Evolutionary conservation across 2,329 filamentous ascomycete genomes (phyloP), one percentile per base, ranked within the genome.

Genomic region (Metarhizium brunneum): DNA sequence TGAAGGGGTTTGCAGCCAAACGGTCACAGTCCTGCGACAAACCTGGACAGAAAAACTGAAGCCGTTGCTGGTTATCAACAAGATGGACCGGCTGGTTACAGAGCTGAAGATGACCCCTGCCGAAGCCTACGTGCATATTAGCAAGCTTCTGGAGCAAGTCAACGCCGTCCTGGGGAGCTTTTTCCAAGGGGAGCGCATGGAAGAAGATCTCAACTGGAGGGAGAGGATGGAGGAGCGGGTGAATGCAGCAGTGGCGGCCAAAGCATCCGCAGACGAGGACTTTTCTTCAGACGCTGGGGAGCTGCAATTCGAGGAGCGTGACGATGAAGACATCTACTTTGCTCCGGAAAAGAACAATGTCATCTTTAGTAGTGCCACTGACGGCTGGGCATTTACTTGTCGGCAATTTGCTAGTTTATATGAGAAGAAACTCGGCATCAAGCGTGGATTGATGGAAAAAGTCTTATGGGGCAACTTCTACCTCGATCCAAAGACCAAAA

Each of bases 311-410:
- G 86, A 96, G 69, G 94, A 97, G 68, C 85, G 85, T 63, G 92
- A 96, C 65, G 94, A 99, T 65, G 92, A 97, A 69, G 92, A 96
- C 69, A 85, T 99, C 30, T 99, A 99, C 70, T 99, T 99, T 72
- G 90, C 94, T 0, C 94, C 94, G 0, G 94, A 99, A 68, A 95
- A 92, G 72, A 96, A 96, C 71, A 99, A 99, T 66, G 94, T 99
- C 69, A 97, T 99, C 60, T 99, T 99, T 70, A 91, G 90, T 75
- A 97, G 92, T 68, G 94, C 94, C 57, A 87, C 96, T 56, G 94
- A 99, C 67, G 94, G 94, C n/a, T 99, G 94, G 94, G 94, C 94
- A 2, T 99, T 99, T 65, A 99, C 94, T 0, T 86, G 96, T 52
- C 84, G 91, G 52, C 94, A 99, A 65, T 99, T 99, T 68, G 92